A percentile compares a stretch with the other conserved stretches of the same genome.
Conservation (phyloP, 306 rosid genomes). For the Abrus pulchellus region DNA sequence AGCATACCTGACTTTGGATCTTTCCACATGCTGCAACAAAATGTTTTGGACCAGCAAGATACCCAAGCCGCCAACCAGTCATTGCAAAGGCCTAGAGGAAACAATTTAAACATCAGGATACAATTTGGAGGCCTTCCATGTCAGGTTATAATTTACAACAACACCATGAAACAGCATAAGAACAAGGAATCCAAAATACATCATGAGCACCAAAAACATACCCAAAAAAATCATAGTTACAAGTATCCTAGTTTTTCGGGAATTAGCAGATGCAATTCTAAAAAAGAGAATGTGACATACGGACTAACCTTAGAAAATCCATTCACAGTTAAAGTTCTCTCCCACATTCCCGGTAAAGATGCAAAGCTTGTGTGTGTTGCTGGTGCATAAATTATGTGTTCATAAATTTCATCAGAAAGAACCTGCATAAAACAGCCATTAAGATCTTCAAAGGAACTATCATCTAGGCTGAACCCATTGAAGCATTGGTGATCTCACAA, state of each 20-base stretch:
- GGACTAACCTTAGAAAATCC: slow-evolving; percentile 90
- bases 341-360: slow-evolving; percentile 97
- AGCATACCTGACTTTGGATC: slow-evolving; percentile 92
- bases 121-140: slow-evolving; percentile 11
- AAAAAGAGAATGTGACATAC: neutral
- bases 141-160: slow-evolving; percentile 4
- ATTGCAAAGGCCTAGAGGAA: slow-evolving; percentile 86
- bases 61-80: slow-evolving; percentile 99
- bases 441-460: slow-evolving; percentile 40
- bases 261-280: neutral
- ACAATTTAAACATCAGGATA: slow-evolving; percentile 49
- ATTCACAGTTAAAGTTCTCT: slow-evolving; percentile 91
- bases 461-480: slow-evolving; percentile 8
- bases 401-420: slow-evolving; percentile 89
- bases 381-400: slow-evolving; percentile 94
- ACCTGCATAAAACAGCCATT: slow-evolving; percentile 65
- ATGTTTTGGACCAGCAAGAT: slow-evolving; percentile 96
- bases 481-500: slow-evolving; percentile 26
- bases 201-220: slow-evolving; percentile 16
- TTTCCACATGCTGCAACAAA: slow-evolving; percentile 83
- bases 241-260: neutral
- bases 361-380: slow-evolving; percentile 97
- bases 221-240: neutral
- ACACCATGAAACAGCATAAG: slow-evolving; percentile 5
- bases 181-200: slow-evolving; percentile 21